phyloP scores from a whole-genome alignment of 352 stramenopile species.

The Albugo candida region DNA sequence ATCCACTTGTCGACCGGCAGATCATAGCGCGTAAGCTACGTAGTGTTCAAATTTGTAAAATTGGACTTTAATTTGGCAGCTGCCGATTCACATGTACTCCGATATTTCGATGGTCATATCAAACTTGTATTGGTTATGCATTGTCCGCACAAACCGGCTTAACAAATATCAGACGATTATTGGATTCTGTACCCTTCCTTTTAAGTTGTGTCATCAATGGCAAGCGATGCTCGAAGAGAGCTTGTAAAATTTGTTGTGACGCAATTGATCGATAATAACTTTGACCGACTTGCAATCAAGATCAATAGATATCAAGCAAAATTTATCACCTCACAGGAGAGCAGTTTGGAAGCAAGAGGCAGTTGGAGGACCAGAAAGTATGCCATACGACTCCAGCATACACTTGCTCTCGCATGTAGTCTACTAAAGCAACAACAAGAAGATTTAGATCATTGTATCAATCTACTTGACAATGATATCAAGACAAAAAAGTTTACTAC shows the following conservation, averaged over 20 bases:
- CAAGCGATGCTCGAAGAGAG: too few relatives aligned
- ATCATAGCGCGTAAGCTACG: too few relatives aligned
- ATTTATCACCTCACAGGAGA: slow-evolving; percentile 14
- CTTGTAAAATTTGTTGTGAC: slow-evolving; percentile 27
- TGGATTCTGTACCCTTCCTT: too few relatives aligned
- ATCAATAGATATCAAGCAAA: slow-evolving; percentile 44
- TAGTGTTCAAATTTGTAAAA: too few relatives aligned
- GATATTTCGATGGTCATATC: too few relatives aligned
- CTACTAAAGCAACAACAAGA: slow-evolving; percentile 31
- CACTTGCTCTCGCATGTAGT: slow-evolving; percentile 30
- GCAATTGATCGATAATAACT: slow-evolving; percentile 64
- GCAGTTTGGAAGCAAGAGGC: not conserved
- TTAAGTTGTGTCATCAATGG: too few relatives aligned
- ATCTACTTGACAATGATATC: slow-evolving; percentile 24
- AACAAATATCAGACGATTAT: too few relatives aligned
- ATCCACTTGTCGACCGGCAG: too few relatives aligned
- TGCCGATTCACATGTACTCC: too few relatives aligned
- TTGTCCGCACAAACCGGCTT: too few relatives aligned
- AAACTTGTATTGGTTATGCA: too few relatives aligned
- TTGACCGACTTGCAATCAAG: slow-evolving; percentile 39
- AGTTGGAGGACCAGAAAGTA: not conserved
- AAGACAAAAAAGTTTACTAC: not conserved
- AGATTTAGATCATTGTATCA: slow-evolving; percentile 27
- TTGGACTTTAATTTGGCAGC: too few relatives aligned
- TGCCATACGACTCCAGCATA: slow-evolving; percentile 41